These are phyloP conservation scores for Celoporthe dispersa DNA, from an alignment of 2,329 filamentous ascomycete species.

Conservation along the genomic window DNA sequence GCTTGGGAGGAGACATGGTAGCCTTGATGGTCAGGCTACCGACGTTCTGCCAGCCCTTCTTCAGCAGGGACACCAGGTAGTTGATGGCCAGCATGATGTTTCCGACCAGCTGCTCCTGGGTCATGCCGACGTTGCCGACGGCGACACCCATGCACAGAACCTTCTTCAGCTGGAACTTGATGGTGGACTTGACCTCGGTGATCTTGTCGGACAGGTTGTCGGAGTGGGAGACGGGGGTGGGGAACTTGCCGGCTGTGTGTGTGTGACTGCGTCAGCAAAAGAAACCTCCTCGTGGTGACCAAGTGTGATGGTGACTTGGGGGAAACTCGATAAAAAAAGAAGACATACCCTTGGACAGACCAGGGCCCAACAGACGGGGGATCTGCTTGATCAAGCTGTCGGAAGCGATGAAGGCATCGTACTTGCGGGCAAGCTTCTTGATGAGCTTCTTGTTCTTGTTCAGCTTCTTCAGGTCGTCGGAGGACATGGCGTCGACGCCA, in stretches of 20 bases:
- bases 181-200: conserved; percentile 99
- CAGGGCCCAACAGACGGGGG: conserved; percentile 97
- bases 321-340: background rate
- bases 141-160: conserved; percentile 99
- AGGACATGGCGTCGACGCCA: conserved; percentile 96
- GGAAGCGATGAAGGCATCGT: conserved; percentile 98
- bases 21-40: conserved; percentile 99
- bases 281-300: background rate
- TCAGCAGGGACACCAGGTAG: conserved; percentile 98
- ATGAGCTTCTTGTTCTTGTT: conserved; percentile 99
- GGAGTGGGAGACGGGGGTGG: conserved; percentile 93
- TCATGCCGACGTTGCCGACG: conserved; percentile 98
- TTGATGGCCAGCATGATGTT: conserved; percentile 99
- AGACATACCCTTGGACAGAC: conserved; percentile 86
- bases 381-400: conserved; percentile 99
- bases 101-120: conserved; percentile 89
- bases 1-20: conserved; percentile 98
- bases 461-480: conserved; percentile 99
- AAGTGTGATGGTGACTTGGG: background rate
- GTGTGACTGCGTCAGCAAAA: background rate
- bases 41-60: conserved; percentile 99
- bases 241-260: conserved; percentile 94
- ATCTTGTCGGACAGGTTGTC: conserved; percentile 95
- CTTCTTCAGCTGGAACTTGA: conserved; percentile 99
- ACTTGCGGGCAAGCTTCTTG: conserved; percentile 99